A percentile compares a stretch with the other conserved stretches of the same genome.
Evolutionary conservation across 306 rosid genomes (phyloP).

Genomic region (Gleditsia sinensis): DNA sequence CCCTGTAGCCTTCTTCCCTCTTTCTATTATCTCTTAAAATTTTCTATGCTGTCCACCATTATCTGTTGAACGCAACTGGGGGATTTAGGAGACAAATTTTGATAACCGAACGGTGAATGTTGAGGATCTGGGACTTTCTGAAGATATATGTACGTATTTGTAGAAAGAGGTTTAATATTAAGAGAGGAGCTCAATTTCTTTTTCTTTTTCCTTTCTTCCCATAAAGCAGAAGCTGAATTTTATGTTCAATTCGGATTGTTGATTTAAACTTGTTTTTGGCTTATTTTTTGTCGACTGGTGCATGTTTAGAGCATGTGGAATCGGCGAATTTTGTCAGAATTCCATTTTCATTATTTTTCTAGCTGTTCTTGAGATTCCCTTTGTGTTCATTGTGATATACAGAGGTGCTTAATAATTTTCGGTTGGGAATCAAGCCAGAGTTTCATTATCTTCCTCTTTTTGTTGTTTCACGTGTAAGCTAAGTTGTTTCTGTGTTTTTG

Average conservation of each 20-base stretch:
- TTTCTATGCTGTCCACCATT: slow-evolving; percentile 25
- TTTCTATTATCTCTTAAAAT: slow-evolving; percentile 10
- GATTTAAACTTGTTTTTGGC: slow-evolving; percentile 18
- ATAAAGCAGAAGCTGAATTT: slow-evolving; percentile 12
- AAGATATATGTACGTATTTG: slow-evolving; percentile 19
- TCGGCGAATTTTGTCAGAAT: slow-evolving; percentile 25
- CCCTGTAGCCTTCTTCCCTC: slow-evolving; percentile 39
- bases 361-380: slow-evolving; percentile 31
- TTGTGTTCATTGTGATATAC: slow-evolving; percentile 35
- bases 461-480: slow-evolving; percentile 27
- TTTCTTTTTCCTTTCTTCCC: neutral
- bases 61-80: slow-evolving; percentile 18
- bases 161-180: slow-evolving; percentile 39
- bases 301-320: slow-evolving; percentile 28
- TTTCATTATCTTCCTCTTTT: slow-evolving; percentile 26
- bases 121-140: slow-evolving; percentile 53
- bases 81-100: slow-evolving; percentile 24
- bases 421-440: slow-evolving; percentile 27
- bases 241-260: slow-evolving; percentile 8
- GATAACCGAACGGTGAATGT: slow-evolving; percentile 41
- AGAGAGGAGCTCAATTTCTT: slow-evolving; percentile 29
- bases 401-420: slow-evolving; percentile 25
- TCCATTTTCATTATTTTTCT: slow-evolving; percentile 10
- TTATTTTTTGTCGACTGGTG: slow-evolving; percentile 37
- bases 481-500: slow-evolving; percentile 22